Conservation (phyloP, 2,329 filamentous ascomycete species). For the Exophiala sp. region DNA sequence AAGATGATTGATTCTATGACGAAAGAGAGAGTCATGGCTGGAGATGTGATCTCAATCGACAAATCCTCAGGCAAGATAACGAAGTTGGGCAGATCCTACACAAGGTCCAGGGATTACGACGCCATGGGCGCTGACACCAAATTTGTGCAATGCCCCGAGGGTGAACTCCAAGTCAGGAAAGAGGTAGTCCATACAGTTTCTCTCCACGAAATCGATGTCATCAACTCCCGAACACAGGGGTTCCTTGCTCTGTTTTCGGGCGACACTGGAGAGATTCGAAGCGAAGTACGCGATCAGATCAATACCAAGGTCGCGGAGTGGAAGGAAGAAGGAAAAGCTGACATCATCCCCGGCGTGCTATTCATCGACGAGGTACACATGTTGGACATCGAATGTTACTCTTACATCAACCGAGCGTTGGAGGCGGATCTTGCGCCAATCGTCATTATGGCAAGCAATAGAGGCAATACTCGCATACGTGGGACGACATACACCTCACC, state of each 20-base stretch:
- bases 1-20: slow-evolving; percentile 99
- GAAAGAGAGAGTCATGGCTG: slow-evolving; percentile 97
- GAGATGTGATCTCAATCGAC: slow-evolving; percentile 97
- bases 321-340: slow-evolving; percentile 98
- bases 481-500: slow-evolving; percentile 91
- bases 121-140: slow-evolving; percentile 98
- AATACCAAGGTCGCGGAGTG: slow-evolving; percentile 98
- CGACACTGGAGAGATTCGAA: slow-evolving; percentile 95
- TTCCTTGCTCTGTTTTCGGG: slow-evolving; percentile 96
- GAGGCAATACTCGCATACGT: slow-evolving; percentile 82
- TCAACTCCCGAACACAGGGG: slow-evolving; percentile 97
- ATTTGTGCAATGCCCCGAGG: slow-evolving; percentile 94
- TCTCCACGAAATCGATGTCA: slow-evolving; percentile 97
- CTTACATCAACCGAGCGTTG: slow-evolving; percentile 93
- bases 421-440: slow-evolving; percentile 93
- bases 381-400: slow-evolving; percentile 99
- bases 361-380: slow-evolving; percentile 99
- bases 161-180: slow-evolving; percentile 93
- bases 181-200: slow-evolving; percentile 96
- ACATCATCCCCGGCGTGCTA: slow-evolving; percentile 92
- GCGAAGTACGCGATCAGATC: slow-evolving; percentile 96
- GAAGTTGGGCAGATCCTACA: slow-evolving; percentile 91
- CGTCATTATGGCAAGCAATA: slow-evolving; percentile 98
- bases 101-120: slow-evolving; percentile 93
- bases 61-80: slow-evolving; percentile 98